phyloP scores from a whole-genome alignment of 179 eudicot species.

The Camellia oleifera region DNA sequence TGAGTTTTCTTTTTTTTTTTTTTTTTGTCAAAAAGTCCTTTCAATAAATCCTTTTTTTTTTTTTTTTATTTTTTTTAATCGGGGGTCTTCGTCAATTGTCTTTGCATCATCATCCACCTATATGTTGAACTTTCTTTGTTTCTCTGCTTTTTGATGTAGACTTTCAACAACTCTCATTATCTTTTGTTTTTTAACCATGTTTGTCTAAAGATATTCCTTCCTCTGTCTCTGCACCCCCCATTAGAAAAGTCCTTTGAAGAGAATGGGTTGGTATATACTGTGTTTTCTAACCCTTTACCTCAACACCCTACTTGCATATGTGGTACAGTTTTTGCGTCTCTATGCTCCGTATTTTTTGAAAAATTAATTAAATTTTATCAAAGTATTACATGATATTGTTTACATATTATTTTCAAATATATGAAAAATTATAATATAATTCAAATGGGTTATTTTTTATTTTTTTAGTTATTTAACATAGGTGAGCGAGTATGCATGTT shows the following conservation, averaged over 20 bases:
- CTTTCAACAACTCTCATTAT: slow-evolving; percentile 15
- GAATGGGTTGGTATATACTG: slow-evolving; percentile 14
- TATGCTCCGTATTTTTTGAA: background rate
- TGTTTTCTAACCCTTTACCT: background rate
- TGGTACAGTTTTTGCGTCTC: background rate
- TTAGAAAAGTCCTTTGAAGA: background rate
- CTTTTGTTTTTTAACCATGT: slow-evolving; percentile 18
- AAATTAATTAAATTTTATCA: no score
- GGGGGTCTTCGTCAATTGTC: slow-evolving; percentile 1
- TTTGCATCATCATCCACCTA: background rate
- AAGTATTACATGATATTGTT: no score
- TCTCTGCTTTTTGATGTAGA: slow-evolving; percentile 8
- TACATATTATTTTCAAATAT: no score
- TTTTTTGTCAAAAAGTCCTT: background rate
- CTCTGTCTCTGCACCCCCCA: slow-evolving; percentile 8
- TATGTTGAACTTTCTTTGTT: background rate
- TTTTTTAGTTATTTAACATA: no score
- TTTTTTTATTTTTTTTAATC: background rate
- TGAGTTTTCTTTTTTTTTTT: background rate
- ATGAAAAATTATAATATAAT: no score
- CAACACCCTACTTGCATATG: background rate
- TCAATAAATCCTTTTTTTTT: background rate
- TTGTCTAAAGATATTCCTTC: slow-evolving; percentile 17
- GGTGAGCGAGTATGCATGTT: no score
- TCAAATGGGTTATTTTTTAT: no score